phyloP scores from a whole-genome alignment of 176 grass and related monocot genomes.

The Aegilops longissima region DNA sequence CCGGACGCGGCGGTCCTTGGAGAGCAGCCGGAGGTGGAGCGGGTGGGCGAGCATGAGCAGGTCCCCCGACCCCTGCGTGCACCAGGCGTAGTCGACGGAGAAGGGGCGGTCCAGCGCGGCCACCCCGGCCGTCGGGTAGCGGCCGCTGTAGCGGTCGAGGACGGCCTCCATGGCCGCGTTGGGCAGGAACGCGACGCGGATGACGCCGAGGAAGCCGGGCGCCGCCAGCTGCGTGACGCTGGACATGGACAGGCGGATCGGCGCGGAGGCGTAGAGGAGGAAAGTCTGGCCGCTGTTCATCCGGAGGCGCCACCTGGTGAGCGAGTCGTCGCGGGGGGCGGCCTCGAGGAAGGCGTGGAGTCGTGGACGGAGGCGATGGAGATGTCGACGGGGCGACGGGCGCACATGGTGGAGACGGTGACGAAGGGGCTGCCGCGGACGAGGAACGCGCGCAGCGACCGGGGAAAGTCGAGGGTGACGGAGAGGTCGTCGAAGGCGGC shows the following conservation, averaged over 20 bases:
- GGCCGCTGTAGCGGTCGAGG: constrained; percentile 71
- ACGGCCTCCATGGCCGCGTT: constrained; percentile 56
- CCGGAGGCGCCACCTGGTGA: constrained; percentile 66
- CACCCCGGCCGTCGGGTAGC: constrained; percentile 66
- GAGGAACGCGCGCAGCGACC: constrained; percentile 69
- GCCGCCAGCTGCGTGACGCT: constrained; percentile 48
- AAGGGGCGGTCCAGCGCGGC: constrained; percentile 59
- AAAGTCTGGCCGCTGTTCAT: constrained; percentile 92
- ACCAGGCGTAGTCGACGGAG: constrained; percentile 80
- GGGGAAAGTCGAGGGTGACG: constrained; percentile 81
- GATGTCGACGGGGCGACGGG: constrained; percentile 30
- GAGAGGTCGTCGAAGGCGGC: constrained; percentile 81
- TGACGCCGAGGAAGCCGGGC: constrained; percentile 47
- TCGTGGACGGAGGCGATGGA: constrained; percentile 72
- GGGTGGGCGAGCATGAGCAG: constrained; percentile 91
- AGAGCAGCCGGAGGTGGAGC: constrained; percentile 73
- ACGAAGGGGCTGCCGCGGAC: constrained; percentile 80
- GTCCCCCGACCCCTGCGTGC: constrained; percentile 62
- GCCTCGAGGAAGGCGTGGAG: constrained; percentile 74
- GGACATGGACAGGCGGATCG: constrained; percentile 50
- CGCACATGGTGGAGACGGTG: constrained; percentile 45
- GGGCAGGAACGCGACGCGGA: constrained; percentile 68
- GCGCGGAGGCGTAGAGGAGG: constrained; percentile 73
- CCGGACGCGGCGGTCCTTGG: constrained; percentile 25
- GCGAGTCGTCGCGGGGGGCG: constrained; percentile 33